These are phyloP conservation scores for Butyriboletus loyo DNA, from an alignment of 768 basidiomycete genomes.

Conservation along the genomic window DNA sequence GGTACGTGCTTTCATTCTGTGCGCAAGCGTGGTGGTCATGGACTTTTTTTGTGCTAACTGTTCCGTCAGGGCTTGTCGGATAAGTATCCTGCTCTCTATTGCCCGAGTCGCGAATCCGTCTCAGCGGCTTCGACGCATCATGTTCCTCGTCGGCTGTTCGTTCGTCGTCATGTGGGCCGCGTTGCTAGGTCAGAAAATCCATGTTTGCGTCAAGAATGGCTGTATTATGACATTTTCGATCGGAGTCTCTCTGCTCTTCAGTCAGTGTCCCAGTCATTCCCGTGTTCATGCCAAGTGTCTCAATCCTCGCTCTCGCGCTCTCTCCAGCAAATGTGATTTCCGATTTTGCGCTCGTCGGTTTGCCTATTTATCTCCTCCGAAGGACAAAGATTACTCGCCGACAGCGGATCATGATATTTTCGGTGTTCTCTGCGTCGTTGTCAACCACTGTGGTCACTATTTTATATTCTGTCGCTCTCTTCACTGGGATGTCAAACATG, in stretches of 20 bases:
- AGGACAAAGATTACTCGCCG: slow-evolving; percentile 1
- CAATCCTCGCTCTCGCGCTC: not conserved
- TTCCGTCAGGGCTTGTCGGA: slow-evolving; percentile 19
- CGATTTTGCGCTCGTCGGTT: slow-evolving; percentile 14
- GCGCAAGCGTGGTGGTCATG: no score
- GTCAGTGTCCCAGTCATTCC: slow-evolving; percentile 6
- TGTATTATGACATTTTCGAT: slow-evolving; percentile 6
- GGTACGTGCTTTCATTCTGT: slow-evolving; percentile 8
- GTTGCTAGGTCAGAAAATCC: slow-evolving; percentile 13
- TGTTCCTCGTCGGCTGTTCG: slow-evolving; percentile 3
- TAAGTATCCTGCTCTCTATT: slow-evolving; percentile 25
- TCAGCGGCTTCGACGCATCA: slow-evolving; percentile 2
- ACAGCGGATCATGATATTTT: slow-evolving; percentile 18
- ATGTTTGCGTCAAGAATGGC: not conserved
- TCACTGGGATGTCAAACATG: not conserved
- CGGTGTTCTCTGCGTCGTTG: slow-evolving; percentile 19
- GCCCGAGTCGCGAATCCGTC: slow-evolving; percentile 15
- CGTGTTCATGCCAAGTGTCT: not conserved
- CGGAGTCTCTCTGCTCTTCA: slow-evolving; percentile 19
- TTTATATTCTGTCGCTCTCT: slow-evolving; percentile 12
- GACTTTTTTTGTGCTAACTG: not conserved
- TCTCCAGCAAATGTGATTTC: slow-evolving; percentile 22
- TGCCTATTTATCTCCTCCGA: slow-evolving; percentile 16
- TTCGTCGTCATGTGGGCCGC: slow-evolving; percentile 27
- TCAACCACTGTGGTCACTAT: slow-evolving; percentile 19